Percentiles rank a stretch among this genome's conserved stretches.
Conservation (phyloP, 2,329 filamentous ascomycete genomes). For the Pseudohalonectria lignicola region DNA sequence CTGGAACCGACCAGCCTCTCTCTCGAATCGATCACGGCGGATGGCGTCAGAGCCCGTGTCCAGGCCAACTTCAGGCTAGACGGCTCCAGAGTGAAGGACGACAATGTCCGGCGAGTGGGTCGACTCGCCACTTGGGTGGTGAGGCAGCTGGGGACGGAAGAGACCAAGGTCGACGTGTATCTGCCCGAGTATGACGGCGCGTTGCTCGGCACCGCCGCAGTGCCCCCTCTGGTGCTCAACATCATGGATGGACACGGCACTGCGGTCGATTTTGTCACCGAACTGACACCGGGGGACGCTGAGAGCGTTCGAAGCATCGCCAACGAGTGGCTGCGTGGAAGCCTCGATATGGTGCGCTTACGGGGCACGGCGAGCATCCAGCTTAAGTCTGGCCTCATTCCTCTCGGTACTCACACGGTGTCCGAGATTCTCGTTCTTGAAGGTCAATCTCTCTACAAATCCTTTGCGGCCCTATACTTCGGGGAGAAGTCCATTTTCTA, state of each 20-base stretch:
- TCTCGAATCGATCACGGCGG: conserved; percentile 70
- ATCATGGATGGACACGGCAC: conserved; percentile 71
- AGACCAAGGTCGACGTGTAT: conserved; percentile 64
- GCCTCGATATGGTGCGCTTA: conserved; percentile 58
- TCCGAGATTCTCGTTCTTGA: conserved; percentile 68
- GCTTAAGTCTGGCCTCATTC: conserved; percentile 69
- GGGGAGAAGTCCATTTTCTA: conserved; percentile 41
- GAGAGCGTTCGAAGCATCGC: conserved; percentile 70
- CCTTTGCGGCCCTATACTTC: conserved; percentile 50
- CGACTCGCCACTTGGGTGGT: conserved; percentile 72
- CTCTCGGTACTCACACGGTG: conserved; percentile 66
- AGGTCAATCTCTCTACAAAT: conserved; percentile 65
- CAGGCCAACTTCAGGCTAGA: conserved; percentile 77
- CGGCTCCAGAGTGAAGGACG: conserved; percentile 60
- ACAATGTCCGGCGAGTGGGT: conserved; percentile 64
- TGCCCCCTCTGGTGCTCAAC: conserved; percentile 67
- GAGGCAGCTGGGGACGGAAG: conserved; percentile 59
- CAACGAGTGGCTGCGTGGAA: conserved; percentile 80
- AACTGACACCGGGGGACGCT: conserved; percentile 65
- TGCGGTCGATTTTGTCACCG: conserved; percentile 65
- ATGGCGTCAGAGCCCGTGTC: conserved; percentile 69
- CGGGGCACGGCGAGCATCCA: conserved; percentile 62
- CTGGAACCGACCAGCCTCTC: conserved; percentile 77
- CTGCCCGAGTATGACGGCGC: conserved; percentile 74
- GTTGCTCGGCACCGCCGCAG: conserved; percentile 62